Conservation (phyloP, 805 yeast genomes). For the Starmera quercuum region DNA sequence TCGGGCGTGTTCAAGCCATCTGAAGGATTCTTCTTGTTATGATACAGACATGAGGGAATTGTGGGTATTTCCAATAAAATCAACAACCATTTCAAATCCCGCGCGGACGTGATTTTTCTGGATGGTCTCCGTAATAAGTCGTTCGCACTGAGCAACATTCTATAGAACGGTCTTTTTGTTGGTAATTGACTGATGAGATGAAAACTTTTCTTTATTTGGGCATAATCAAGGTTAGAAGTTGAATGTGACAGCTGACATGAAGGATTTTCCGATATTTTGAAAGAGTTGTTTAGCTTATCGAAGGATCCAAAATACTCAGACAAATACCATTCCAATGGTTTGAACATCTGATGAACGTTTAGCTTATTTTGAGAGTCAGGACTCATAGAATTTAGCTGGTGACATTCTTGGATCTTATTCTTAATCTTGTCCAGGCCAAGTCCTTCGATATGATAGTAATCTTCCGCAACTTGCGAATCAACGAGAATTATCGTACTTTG, state of each 20-base stretch:
- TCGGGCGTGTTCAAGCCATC: slow-evolving; percentile 34
- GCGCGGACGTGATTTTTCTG: slow-evolving; percentile 27
- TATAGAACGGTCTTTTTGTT: slow-evolving; percentile 50
- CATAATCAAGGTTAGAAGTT: slow-evolving; percentile 40
- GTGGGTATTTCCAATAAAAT: slow-evolving; percentile 66
- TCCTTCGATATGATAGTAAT: background rate
- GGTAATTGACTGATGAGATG: slow-evolving; percentile 41
- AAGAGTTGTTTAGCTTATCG: slow-evolving; percentile 46
- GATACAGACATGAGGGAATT: slow-evolving; percentile 38
- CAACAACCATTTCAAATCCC: slow-evolving; percentile 49
- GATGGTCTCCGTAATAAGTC: slow-evolving; percentile 46
- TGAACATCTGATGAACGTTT: slow-evolving; percentile 25
- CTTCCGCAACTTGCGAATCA: background rate
- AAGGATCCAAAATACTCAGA: slow-evolving; percentile 39
- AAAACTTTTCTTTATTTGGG: slow-evolving; percentile 41
- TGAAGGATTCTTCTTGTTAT: slow-evolving; percentile 8
- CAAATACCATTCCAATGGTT: slow-evolving; percentile 44
- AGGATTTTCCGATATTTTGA: slow-evolving; percentile 22
- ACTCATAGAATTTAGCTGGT: too few relatives aligned
- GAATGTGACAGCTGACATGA: slow-evolving; percentile 10
- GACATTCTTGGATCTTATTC: slow-evolving; percentile 3
- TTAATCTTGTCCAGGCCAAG: slow-evolving; percentile 2
- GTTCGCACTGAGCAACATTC: slow-evolving; percentile 44
- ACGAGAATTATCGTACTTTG: slow-evolving; percentile 35
- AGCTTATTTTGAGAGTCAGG: background rate